Conservation (phyloP, 148 eudicot genomes). For the Chenopodium suecicum region DNA sequence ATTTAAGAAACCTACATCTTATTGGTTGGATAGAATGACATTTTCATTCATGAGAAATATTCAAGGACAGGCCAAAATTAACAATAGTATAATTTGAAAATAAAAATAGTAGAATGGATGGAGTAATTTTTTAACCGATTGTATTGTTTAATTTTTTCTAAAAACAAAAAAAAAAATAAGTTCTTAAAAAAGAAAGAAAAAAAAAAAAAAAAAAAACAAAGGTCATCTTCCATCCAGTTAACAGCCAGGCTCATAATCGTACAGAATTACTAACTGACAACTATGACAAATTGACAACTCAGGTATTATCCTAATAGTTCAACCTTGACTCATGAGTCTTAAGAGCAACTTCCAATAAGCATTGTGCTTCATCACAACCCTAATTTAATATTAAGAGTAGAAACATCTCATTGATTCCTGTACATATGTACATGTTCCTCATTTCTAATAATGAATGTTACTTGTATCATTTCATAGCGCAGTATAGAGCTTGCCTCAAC, state of each 20-base stretch:
- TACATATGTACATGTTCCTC: neutral
- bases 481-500: no score
- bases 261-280: neutral
- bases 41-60: no score
- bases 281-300: neutral
- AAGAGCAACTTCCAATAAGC: neutral
- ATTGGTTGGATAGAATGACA: no score
- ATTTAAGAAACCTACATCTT: no score
- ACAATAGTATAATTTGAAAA: no score
- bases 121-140: no score
- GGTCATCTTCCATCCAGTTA: neutral
- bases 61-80: no score
- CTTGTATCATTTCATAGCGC: neutral
- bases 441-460: neutral
- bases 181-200: no score
- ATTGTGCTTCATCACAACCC: neutral
- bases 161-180: neutral
- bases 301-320: neutral
- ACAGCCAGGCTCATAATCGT: slow-evolving; percentile 5
- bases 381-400: neutral
- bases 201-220: neutral
- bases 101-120: no score
- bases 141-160: neutral
- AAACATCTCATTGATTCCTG: neutral
- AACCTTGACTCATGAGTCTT: neutral